Evolutionary conservation across 1,139 yeast species (phyloP).

Genomic region (Pichia sp.): DNA sequence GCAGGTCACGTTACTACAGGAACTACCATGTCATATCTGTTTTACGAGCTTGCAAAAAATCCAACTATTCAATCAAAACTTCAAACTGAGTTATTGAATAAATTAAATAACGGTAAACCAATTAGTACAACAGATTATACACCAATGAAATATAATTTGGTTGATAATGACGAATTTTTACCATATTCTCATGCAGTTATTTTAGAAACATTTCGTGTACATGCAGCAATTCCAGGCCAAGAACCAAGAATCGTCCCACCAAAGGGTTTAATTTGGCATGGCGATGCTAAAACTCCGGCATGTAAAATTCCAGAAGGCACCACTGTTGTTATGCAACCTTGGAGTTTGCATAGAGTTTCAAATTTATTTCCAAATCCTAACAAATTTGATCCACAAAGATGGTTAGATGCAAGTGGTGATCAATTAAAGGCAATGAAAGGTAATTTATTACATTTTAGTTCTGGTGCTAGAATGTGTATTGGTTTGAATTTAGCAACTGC

Average conservation of each 20-base stretch:
- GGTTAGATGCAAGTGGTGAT: constrained; percentile 40
- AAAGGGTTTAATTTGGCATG: constrained; percentile 28
- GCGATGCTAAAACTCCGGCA: constrained; percentile 23
- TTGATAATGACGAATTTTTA: constrained; percentile 38
- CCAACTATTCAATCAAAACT: constrained; percentile 38
- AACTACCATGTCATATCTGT: constrained; percentile 51
- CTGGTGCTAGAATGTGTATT: constrained; percentile 70
- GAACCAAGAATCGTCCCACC: constrained; percentile 54
- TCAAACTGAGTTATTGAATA: constrained; percentile 35
- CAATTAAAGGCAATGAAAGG: constrained; percentile 44
- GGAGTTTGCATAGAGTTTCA: constrained; percentile 52
- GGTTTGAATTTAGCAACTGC: constrained; percentile 65
- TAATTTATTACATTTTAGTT: constrained; percentile 63
- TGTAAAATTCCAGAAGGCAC: constrained; percentile 48
- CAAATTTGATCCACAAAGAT: constrained; percentile 52
- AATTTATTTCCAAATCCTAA: constrained; percentile 46
- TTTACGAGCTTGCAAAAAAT: constrained; percentile 54
- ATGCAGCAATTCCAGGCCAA: constrained; percentile 69
- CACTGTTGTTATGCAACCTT: constrained; percentile 58
- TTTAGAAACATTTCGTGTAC: constrained; percentile 53
- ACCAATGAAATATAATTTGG: constrained; percentile 23
- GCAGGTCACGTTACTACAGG: constrained; percentile 83
- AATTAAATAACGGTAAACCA: constrained; percentile 14
- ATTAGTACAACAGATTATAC: constrained; percentile 6
- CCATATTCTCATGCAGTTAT: constrained; percentile 53